Evolutionary conservation across 2,329 filamentous ascomycete species (phyloP), one percentile per base, ranked within the genome.

Genomic region (Waltergamsia citrina): DNA sequence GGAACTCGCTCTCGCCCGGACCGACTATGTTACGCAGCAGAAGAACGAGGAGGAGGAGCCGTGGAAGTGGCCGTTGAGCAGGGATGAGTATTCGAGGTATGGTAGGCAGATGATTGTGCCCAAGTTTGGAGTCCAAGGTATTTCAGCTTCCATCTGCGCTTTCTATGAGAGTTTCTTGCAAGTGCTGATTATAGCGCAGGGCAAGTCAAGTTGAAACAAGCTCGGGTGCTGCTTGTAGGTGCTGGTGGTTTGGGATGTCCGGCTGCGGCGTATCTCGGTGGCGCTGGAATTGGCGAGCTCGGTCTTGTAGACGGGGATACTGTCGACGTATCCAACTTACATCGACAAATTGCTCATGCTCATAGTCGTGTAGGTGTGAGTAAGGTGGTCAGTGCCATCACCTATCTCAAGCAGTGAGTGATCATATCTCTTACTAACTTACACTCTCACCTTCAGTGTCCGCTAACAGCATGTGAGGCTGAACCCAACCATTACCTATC

Each of bases 171-270:
- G 14, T 7, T 27, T 6, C 16, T n/a, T 27, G 6, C 30, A 6
- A 16, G 18, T 16, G 5, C 29, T 20, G 9, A 50, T 11, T 35
- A 11, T 4, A 2, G 7, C 5, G 17, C 36, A 86, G 86, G 85
- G 1, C 90, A 96, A 57, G 63, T 90, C 6, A 69, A 73, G 21
- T 64, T 96, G 12, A 81, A 77, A 47, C 63, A 68, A 1, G 68
- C 85, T 1, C 75, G 68, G 15, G 78, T 95, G 5, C 69, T 96
- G 7, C 67, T 98, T 30, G 72, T 98, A 17, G 92, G 92, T 9
- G 80, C 85, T 3, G 92, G 92, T 6, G 92, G 92, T 0, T 63
- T 98, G 10, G 92, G 92, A 9, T 96, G 86, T 52, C 92, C 92
- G 9, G 87, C 92, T 10, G 85, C 88, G 1, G 74, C 84, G n/a